Evolutionary conservation across 2,329 filamentous ascomycete genomes (phyloP).

Genomic region (Cordyceps farinosa): DNA sequence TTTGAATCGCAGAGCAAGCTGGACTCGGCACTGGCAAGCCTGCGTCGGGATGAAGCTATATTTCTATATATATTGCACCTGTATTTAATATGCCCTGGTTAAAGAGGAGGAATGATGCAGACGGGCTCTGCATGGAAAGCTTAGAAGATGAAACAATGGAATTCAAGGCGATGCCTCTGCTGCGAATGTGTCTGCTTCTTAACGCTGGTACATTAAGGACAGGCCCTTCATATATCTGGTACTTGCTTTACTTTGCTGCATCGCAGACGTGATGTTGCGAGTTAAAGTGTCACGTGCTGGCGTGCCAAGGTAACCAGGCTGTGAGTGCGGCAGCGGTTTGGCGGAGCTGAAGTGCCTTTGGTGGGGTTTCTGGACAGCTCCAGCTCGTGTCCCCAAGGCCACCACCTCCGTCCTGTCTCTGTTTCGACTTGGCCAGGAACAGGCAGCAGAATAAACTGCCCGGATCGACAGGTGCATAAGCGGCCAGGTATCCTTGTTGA

Average conservation of each 20-base stretch:
- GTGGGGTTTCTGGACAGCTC: slow-evolving; percentile 1
- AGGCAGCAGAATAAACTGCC: slow-evolving; percentile 15
- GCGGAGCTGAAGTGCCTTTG: slow-evolving; percentile 5
- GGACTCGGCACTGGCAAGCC: neutral
- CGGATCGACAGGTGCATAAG: neutral
- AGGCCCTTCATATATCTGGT: no score
- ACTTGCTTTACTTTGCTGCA: neutral
- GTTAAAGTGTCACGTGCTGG: slow-evolving; percentile 7
- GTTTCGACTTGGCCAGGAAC: neutral
- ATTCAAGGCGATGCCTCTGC: neutral
- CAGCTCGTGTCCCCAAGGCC: neutral
- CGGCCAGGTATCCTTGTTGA: neutral
- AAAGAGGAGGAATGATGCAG: slow-evolving; percentile 6
- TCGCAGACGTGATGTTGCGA: neutral
- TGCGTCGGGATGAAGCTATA: neutral
- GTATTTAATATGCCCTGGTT: slow-evolving; percentile 12
- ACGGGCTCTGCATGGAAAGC: slow-evolving; percentile 12
- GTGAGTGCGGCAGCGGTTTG: neutral
- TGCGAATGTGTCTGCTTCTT: neutral
- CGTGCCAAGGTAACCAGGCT: neutral
- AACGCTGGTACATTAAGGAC: no score
- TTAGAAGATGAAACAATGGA: neutral
- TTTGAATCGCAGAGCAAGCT: neutral
- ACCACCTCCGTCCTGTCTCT: neutral
- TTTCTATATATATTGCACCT: slow-evolving; percentile 4